Conservation (phyloP, 169 alveolate genomes). For the Eimeria sp. region DNA sequence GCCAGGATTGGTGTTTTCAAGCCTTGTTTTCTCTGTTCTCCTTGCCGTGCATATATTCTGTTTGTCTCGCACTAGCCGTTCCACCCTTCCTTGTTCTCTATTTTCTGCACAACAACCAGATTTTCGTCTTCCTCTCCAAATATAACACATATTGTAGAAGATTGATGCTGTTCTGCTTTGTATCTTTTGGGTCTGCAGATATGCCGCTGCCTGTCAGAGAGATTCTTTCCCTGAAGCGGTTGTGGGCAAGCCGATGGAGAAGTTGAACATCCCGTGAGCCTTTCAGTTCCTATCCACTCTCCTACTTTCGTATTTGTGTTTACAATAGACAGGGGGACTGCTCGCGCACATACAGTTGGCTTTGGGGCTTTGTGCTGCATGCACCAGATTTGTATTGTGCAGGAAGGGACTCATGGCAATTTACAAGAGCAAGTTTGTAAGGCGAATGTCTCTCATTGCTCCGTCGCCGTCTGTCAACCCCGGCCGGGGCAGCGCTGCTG, state of each 20-base stretch:
- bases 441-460: background rate
- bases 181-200: slow-evolving; percentile 26
- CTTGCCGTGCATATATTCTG: background rate
- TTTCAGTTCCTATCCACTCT: background rate
- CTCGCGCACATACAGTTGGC: background rate
- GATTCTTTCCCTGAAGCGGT: slow-evolving; percentile 62
- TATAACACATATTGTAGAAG: background rate
- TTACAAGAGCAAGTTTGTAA: slow-evolving; percentile 79
- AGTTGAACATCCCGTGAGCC: slow-evolving; percentile 55
- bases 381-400: slow-evolving; percentile 79
- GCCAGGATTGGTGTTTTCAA: too few species aligned
- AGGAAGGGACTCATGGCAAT: slow-evolving; percentile 78
- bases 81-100: background rate
- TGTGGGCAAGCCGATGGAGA: slow-evolving; percentile 54
- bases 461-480: background rate
- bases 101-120: background rate
- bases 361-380: slow-evolving; percentile 7
- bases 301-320: background rate
- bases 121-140: background rate
- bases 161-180: background rate
- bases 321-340: background rate
- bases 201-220: slow-evolving; percentile 35
- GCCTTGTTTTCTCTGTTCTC: background rate
- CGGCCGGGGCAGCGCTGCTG: background rate
- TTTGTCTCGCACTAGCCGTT: background rate